Evolutionary conservation across 2,329 filamentous ascomycete genomes (phyloP).

Genomic region (Beauveria brongniartii): DNA sequence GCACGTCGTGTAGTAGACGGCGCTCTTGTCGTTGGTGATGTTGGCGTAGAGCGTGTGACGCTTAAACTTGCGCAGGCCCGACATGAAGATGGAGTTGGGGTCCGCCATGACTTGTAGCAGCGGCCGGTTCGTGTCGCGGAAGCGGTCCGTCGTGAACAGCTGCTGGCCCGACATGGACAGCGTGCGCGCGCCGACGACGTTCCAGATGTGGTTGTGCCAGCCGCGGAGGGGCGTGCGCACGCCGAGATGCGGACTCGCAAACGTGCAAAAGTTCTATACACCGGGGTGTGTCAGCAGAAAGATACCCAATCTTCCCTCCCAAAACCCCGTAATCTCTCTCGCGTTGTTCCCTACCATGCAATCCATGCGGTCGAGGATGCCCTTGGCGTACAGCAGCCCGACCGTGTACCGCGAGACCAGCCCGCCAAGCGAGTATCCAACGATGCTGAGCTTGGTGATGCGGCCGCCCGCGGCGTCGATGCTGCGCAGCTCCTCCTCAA

Average conservation of each 20-base stretch:
- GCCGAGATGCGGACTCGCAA: constrained; percentile 78
- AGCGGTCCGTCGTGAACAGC: constrained; percentile 78
- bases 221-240: constrained; percentile 62
- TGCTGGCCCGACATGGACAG: constrained; percentile 79
- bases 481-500: constrained; percentile 52
- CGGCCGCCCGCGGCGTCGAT: constrained; percentile 56
- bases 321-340: constrained; percentile 10
- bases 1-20: constrained; percentile 73
- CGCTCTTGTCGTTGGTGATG: constrained; percentile 75
- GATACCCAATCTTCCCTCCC: no score
- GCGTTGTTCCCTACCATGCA: constrained; percentile 49
- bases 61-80: constrained; percentile 67
- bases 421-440: constrained; percentile 86
- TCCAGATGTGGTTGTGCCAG: constrained; percentile 62
- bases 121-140: constrained; percentile 73
- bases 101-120: constrained; percentile 77
- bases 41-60: constrained; percentile 76
- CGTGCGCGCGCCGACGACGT: constrained; percentile 73
- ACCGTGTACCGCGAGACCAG: constrained; percentile 80
- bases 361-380: constrained; percentile 68
- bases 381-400: constrained; percentile 73
- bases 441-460: constrained; percentile 74
- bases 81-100: constrained; percentile 76
- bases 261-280: constrained; percentile 77
- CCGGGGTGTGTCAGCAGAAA: not conserved